A percentile compares a stretch with the other conserved stretches of the same genome.
These are phyloP conservation scores for Phytopythium vexans DNA, from an alignment of 352 stramenopile species.

Conservation along the genomic window DNA sequence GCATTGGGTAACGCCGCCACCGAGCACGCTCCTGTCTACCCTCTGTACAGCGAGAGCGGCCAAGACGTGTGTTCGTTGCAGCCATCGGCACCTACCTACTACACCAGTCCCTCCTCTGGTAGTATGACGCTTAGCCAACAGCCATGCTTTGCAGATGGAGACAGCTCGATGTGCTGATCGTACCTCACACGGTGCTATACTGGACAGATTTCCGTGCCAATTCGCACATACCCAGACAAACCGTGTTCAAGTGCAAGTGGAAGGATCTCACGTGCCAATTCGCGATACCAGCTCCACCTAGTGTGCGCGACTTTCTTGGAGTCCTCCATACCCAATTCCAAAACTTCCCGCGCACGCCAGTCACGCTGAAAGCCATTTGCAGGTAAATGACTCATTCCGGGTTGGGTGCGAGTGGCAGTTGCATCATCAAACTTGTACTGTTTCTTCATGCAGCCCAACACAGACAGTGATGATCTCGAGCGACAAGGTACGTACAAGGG, in stretches of 20 bases:
- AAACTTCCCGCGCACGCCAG: slow-evolving; percentile 13
- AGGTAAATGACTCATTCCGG: slow-evolving; percentile 17
- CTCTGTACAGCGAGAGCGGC: slow-evolving; percentile 6
- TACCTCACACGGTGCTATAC: neutral
- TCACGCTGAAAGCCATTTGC: slow-evolving; percentile 36
- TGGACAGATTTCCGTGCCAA: neutral
- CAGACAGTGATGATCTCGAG: slow-evolving; percentile 18
- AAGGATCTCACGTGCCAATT: slow-evolving; percentile 45
- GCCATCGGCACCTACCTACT: slow-evolving; percentile 36
- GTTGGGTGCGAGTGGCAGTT: neutral
- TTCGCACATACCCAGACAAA: slow-evolving; percentile 15
- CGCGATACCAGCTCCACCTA: slow-evolving; percentile 19
- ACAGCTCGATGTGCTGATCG: no score
- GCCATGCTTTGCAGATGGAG: no score
- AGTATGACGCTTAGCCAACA: neutral
- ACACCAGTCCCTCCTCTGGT: neutral
- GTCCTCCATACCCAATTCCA: slow-evolving; percentile 40
- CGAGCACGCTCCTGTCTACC: slow-evolving; percentile 11
- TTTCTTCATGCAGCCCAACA: slow-evolving; percentile 11
- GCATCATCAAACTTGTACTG: neutral
- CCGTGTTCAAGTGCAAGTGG: slow-evolving; percentile 73
- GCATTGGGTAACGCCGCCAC: slow-evolving; percentile 14
- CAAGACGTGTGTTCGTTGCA: slow-evolving; percentile 8
- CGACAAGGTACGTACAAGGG: slow-evolving; percentile 14
- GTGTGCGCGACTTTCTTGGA: slow-evolving; percentile 24